Evolutionary conservation across 176 grass and related monocot genomes (phyloP), one percentile per base, ranked within the genome.

Genomic region (Avena atlantica): DNA sequence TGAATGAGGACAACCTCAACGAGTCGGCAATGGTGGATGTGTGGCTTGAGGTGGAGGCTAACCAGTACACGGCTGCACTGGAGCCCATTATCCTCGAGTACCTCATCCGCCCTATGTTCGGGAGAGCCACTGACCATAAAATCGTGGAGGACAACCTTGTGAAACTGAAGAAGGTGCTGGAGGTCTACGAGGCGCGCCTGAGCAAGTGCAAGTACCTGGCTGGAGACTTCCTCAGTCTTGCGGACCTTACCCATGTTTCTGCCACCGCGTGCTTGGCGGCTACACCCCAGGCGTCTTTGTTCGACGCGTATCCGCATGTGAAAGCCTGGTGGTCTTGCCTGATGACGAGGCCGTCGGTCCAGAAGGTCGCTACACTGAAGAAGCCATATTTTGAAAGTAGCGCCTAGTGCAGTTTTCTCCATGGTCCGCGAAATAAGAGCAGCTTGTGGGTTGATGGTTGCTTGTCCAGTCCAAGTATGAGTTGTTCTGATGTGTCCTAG

Each of bases 31-130:
- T 92, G 70, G 91, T 95, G 24, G 88, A 95, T 81, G 83, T 92
- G 60, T 95, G 93, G 93, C 44, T 87, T 21, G 93, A 92, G 71
- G 91, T 89, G 80, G 93, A 95, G 79, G 84, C 90, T 15, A 82
- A 95, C 4, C 91, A 92, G 76, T 95, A 89, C 81, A 88, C 74
- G 4, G 23, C 83, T 48, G 70, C 42, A 6, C 6, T 91, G 78
- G 23, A 7, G 12, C 86, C 91, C 19, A 77, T 95, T 58, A 40
- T 92, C 73, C 78, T 63, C 15, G 21, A 95, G 59, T 24, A 0
- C 73, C 49, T 91, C 8, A 2, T 91, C 65, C 29, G 12, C 15
- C 93, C 93, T 2, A 78, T 85, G 83, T 76, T 90, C 44, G 89
- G 93, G 12, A 84, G 91, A 64, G 25, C 64, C 62, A 66, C 79